Conservation (phyloP, 1,284 basidiomycete species). For the Cryptococcus maquisensis region DNA sequence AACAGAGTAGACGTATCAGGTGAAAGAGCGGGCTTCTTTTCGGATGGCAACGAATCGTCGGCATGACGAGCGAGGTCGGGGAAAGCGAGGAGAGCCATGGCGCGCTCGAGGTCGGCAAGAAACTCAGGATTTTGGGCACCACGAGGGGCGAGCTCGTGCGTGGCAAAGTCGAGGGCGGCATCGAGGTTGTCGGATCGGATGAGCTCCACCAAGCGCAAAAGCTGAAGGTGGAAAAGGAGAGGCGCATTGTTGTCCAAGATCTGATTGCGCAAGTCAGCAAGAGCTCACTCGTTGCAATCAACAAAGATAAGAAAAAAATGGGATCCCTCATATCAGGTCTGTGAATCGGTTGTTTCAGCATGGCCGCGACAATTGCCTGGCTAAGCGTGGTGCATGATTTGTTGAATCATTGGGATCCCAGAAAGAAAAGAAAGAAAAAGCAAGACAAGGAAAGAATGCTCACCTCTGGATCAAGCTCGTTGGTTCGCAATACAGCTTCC, state of each 20-base stretch:
- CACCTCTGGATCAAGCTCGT: slow-evolving; percentile 96
- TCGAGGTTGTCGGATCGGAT: slow-evolving; percentile 76
- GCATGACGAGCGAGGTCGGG: slow-evolving; percentile 53
- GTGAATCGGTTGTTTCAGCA: slow-evolving; percentile 49
- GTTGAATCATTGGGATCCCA: slow-evolving; percentile 66
- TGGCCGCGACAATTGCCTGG: slow-evolving; percentile 51
- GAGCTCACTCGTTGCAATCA: slow-evolving; percentile 1
- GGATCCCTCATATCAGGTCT: slow-evolving; percentile 51
- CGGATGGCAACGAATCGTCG: slow-evolving; percentile 21
- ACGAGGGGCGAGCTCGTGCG: slow-evolving; percentile 86
- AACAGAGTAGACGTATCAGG: slow-evolving; percentile 26
- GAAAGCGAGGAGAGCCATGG: slow-evolving; percentile 93
- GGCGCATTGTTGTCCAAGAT: slow-evolving; percentile 85
- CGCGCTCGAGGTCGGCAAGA: slow-evolving; percentile 82
- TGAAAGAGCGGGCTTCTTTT: slow-evolving; percentile 12
- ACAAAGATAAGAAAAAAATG: slow-evolving; percentile 3
- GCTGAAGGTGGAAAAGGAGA: slow-evolving; percentile 87
- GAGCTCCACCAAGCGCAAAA: slow-evolving; percentile 90
- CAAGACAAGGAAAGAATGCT: slow-evolving; percentile 44
- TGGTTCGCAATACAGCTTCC: slow-evolving; percentile 86
- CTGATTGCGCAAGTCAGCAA: slow-evolving; percentile 51
- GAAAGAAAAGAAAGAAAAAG: slow-evolving; percentile 7
- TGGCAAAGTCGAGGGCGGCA: slow-evolving; percentile 84
- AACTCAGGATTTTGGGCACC: slow-evolving; percentile 94
- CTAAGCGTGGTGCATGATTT: slow-evolving; percentile 99